Evolutionary conservation across 208 protist genomes (phyloP), one percentile per base, ranked within the genome.

Genomic region (Eutreptiella sp.): DNA sequence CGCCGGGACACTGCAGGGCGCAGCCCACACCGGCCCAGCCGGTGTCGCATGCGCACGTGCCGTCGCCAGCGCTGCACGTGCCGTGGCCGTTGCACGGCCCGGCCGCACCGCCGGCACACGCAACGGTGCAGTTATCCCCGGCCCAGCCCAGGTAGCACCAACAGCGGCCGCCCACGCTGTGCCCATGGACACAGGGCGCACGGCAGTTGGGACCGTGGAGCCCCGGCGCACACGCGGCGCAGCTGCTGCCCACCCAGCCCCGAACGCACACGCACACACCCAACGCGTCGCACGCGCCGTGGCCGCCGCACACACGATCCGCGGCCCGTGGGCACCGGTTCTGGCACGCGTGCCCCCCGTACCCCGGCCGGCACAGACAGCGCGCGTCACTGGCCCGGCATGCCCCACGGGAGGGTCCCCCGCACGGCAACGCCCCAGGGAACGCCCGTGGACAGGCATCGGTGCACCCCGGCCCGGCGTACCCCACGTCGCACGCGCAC

Each of bases 81-180:
- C 58, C 58, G 58, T 43, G 58, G 4, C 58, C 58, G 28, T 5
- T 43, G 58, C 58, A 64, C 53, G 58, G 58, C 26, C 7, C 21
- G 5, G n/a, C 7, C 5, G 58, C 58, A 19, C 48, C 43, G 29
- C 58, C 58, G 4, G 58, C 19, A 43, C 58, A 64, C 58, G 59
- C 48, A 31, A 21, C 42, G 7, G 9, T 5, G 50, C 58, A 64
- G 24, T n/a, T 41, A 14, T 16, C 11, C 9, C 58, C 58, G 26
- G 27, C 59, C 24, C 63, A 64, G n/a, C 47, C 47, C 5, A 50
- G 16, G 5, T 26, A 4, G 28, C 58, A 48, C 23, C 19, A 9
- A 27, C 5, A 5, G 21, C 19, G 14, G 21, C 19, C 43, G 43
- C 23, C 43, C 7, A 24, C n/a, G n/a, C n/a, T n/a, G n/a, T n/a